phyloP scores from a whole-genome alignment of 805 yeast genomes.

The Scheffersomyces coipomensis region DNA sequence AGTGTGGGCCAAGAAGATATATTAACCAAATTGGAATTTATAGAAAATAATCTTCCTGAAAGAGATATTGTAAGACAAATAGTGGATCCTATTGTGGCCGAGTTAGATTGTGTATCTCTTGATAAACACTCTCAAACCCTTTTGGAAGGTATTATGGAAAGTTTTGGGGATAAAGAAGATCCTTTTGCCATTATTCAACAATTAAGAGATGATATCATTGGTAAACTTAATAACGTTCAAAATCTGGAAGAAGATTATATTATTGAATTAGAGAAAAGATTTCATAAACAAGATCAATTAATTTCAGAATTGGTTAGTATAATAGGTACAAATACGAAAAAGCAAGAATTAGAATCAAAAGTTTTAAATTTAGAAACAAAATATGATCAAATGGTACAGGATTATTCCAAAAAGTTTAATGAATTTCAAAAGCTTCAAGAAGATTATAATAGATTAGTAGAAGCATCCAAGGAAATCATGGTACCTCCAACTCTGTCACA shows the following conservation, averaged over 20 bases:
- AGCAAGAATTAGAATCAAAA: conserved; percentile 1
- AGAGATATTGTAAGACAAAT: conserved; percentile 15
- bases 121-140: conserved; percentile 15
- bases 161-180: neutral
- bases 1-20: neutral
- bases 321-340: neutral
- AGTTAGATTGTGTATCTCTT: conserved; percentile 21
- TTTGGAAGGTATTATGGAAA: conserved; percentile 12
- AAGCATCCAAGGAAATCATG: conserved; percentile 5
- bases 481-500: neutral
- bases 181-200: neutral
- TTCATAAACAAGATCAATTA: conserved; percentile 1
- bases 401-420: conserved; percentile 21
- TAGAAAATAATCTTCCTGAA: conserved; percentile 10
- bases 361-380: conserved; percentile 13
- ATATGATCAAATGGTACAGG: conserved; percentile 16
- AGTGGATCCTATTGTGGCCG: conserved; percentile 24
- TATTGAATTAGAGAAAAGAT: neutral
- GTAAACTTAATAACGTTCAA: neutral
- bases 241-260: conserved; percentile 1
- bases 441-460: conserved; percentile 17
- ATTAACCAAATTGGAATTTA: neutral
- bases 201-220: neutral
- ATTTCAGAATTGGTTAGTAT: neutral
- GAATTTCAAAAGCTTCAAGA: conserved; percentile 19